A percentile compares a stretch with the other conserved stretches of the same genome.
phyloP scores from a whole-genome alignment of 108 stramenopile species.

The Discostella pseudostelligera region DNA sequence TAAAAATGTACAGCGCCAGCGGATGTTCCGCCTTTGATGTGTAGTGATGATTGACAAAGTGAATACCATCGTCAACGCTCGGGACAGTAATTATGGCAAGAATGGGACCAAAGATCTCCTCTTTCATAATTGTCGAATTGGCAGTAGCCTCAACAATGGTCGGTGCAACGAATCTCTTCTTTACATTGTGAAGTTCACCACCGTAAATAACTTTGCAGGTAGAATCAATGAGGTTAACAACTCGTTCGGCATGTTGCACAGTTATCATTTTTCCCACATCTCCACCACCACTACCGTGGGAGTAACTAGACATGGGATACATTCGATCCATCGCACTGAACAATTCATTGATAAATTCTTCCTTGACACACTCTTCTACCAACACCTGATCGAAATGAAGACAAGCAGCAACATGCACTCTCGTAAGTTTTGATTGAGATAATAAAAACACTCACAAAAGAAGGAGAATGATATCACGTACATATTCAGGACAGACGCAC shows the following conservation, averaged over 20 bases:
- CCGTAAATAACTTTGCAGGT: constrained; percentile 43
- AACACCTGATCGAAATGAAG: no score
- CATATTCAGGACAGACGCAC: constrained; percentile 86
- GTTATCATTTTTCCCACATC: constrained; percentile 55
- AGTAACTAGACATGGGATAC: constrained; percentile 12
- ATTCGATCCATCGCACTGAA: background rate
- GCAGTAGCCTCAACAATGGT: constrained; percentile 63
- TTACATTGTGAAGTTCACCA: constrained; percentile 38
- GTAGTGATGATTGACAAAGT: constrained; percentile 33
- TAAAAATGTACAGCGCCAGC: constrained; percentile 80
- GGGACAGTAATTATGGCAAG: constrained; percentile 69
- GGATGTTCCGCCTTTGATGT: constrained; percentile 50
- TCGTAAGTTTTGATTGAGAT: no score
- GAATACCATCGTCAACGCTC: constrained; percentile 59
- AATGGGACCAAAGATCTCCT: constrained; percentile 91
- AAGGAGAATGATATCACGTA: constrained; percentile 42
- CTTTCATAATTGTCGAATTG: constrained; percentile 57
- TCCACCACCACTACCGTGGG: constrained; percentile 1
- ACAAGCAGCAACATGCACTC: no score
- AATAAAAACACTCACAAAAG: constrained; percentile 8
- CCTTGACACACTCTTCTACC: constrained; percentile 19
- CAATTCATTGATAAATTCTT: constrained; percentile 13
- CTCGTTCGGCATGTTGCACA: constrained; percentile 41
- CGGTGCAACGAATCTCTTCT: constrained; percentile 54
- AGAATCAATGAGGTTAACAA: constrained; percentile 27